A percentile compares a stretch with the other conserved stretches of the same genome.
phyloP scores from a whole-genome alignment of 176 grass and related monocot genomes.

The Thinopyrum elongatum region DNA sequence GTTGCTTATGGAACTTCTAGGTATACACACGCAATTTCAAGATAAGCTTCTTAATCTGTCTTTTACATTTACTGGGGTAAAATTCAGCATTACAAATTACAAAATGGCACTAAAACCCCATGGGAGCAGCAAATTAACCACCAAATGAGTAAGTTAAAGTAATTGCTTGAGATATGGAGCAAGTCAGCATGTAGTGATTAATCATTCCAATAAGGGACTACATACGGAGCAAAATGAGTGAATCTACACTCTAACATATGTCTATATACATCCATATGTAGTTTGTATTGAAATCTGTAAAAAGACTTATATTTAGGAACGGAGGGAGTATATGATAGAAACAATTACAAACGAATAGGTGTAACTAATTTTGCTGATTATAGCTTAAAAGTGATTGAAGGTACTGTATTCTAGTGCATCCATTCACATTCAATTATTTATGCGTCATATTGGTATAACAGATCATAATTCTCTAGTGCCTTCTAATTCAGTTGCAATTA shows the following conservation, averaged over 20 bases:
- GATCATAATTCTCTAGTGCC: background rate
- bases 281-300: no score
- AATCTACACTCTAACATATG: no score
- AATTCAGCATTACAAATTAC: background rate
- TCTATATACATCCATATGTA: no score
- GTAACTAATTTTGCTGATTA: background rate
- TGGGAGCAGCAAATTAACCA: background rate
- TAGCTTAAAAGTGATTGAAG: background rate
- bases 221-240: no score
- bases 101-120: constrained; percentile 6
- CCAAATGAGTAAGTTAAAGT: constrained; percentile 6
- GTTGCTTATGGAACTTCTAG: constrained; percentile 5
- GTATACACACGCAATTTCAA: background rate
- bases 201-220: background rate
- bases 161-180: background rate
- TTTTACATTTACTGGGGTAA: background rate
- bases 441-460: background rate
- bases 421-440: background rate
- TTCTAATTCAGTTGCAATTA: background rate
- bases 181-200: background rate
- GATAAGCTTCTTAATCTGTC: background rate
- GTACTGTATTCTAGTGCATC: background rate
- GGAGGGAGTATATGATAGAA: background rate
- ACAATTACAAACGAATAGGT: background rate
- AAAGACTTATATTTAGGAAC: no score